Base-by-base conservation (phyloP, 2,329 filamentous ascomycete genomes). In the Aspergillus quadricinctus region DNA sequence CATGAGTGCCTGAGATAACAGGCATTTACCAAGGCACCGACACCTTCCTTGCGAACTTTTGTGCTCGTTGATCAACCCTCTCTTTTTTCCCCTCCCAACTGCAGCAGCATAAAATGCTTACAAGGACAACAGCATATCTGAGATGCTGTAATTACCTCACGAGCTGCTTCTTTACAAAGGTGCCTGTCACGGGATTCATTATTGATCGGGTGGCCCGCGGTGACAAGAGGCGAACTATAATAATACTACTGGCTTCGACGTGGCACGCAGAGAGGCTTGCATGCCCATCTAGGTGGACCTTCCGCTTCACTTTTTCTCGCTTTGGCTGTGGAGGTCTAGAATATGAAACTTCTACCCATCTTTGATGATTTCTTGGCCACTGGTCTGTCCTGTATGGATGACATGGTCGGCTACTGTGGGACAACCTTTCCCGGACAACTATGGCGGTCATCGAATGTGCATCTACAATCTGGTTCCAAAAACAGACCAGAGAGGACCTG, bases 261-360 rank as follows among this genome's bases (percentile, higher is more conserved):
- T 66, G 64, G 64, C 64, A 65, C 49, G 57, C 62, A 61, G 58
- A 58, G 27, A 58, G 60, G 57, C 50, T 54, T 50, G 41, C 57
- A 46, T 45, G 40, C 21, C n/a, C 40, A 37, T 40, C 43, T 29
- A 57, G 53, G 61, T 64, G 63, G 63, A 63, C 61, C 61, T 56
- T 53, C 56, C 55, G 59, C 62, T 61, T 61, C 57, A 61, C 53
- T 63, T 59, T 48, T 40, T 54, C 28, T 45, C n/a, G 21, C 31
- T 50, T 41, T 19, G 21, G 41, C 49, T 40, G 19, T 54, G 5
- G 19, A 48, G 31, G 41, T 31, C 28, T 29, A 53, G 23, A 43
- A 35, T 41, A 52, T 23, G 49, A 23, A 17, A 43, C 54, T 58
- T 55, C 57, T 19, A 3, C 21, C 23, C 19, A 35, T 41, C 31